These are phyloP conservation scores for Eremochloa ophiuroides DNA, from an alignment of 176 grass and related monocot genomes.

Conservation along the genomic window DNA sequence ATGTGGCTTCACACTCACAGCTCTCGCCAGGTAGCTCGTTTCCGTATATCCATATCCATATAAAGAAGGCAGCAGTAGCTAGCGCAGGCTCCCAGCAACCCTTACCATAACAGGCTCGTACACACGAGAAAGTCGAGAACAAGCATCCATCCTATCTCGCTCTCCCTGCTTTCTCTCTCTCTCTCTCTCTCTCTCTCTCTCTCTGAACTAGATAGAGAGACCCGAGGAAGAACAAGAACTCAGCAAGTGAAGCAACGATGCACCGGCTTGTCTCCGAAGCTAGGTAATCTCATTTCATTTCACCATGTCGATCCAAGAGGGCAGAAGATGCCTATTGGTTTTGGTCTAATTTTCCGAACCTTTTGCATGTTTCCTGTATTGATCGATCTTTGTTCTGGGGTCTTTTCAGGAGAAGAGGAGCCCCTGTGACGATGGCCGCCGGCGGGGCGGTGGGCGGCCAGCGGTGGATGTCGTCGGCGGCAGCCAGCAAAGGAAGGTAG, in stretches of 20 bases:
- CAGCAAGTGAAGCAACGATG: neutral
- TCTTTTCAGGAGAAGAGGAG: neutral
- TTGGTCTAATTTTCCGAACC: neutral
- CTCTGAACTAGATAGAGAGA: neutral
- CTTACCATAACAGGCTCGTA: neutral
- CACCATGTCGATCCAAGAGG: neutral
- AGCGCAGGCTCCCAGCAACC: neutral
- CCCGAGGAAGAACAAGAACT: neutral
- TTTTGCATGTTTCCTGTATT: neutral
- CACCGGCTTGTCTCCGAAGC: slow-evolving; percentile 16
- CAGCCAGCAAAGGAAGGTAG: slow-evolving; percentile 30
- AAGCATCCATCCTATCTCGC: neutral
- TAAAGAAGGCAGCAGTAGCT: neutral
- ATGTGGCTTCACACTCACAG: neutral
- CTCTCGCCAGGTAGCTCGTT: neutral
- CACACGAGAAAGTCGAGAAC: neutral
- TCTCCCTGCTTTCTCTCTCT: no score
- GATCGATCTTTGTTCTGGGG: neutral
- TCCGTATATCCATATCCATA: slow-evolving; percentile 1
- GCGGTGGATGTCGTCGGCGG: slow-evolving; percentile 28
- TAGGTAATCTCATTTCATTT: neutral
- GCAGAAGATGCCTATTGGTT: neutral
- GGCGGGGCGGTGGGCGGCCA: neutral
- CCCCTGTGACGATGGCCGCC: neutral
- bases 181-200: neutral